Percentiles rank a stretch among this genome's conserved stretches.
phyloP scores from a whole-genome alignment of 192 early-diverging fungal genomes.

The Rhizoclosmatium sp. region DNA sequence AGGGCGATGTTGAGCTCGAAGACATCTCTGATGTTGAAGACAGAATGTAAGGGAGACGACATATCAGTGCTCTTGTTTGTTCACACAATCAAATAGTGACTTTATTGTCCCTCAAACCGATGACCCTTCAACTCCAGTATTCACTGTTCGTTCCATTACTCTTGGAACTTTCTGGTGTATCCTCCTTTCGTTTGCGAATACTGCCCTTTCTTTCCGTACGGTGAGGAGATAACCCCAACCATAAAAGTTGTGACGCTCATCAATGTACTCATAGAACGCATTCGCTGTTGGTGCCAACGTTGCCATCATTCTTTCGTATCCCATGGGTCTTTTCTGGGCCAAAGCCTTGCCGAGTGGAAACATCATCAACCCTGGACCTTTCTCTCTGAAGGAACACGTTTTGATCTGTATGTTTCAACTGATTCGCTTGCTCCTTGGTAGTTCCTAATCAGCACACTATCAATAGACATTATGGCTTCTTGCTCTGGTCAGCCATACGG shows the following conservation, averaged over 20 bases:
- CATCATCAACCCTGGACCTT: conserved; percentile 83
- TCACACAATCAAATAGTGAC: no score
- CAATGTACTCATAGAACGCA: no score
- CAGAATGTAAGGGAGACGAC: no score
- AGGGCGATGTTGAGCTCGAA: no score
- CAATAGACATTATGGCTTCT: neutral
- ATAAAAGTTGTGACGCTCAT: no score
- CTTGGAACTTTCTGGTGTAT: neutral
- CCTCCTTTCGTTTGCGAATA: conserved; percentile 30
- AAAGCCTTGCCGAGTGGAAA: conserved; percentile 34
- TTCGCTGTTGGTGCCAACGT: conserved; percentile 69
- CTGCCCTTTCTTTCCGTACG: conserved; percentile 53
- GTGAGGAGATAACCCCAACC: conserved; percentile 29
- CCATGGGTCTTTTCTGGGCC: conserved; percentile 38
- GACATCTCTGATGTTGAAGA: no score
- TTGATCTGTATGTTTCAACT: conserved; percentile 34
- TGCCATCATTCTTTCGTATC: conserved; percentile 74
- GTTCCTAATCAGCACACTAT: no score
- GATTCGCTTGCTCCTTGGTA: no score
- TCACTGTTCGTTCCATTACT: no score
- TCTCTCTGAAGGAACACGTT: conserved; percentile 68
- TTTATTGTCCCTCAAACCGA: no score
- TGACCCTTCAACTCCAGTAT: no score
- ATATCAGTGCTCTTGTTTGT: no score
- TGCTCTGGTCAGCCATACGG: neutral